phyloP scores from a whole-genome alignment of 2,329 filamentous ascomycete species.

The Colletotrichum camelliae region DNA sequence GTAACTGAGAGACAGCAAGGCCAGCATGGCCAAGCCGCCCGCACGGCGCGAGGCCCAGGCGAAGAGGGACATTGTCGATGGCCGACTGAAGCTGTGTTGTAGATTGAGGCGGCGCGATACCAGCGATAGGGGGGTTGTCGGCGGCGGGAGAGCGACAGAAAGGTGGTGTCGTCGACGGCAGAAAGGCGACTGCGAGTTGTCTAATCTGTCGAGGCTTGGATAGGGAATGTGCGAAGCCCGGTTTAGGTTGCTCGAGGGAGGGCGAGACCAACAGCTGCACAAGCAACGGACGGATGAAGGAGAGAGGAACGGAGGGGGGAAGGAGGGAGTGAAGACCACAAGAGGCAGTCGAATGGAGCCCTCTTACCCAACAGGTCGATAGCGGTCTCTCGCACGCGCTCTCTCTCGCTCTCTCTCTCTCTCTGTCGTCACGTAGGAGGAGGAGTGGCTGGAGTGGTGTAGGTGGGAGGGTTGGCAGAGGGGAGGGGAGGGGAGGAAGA shows the following conservation, averaged over 20 bases:
- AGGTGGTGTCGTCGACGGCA: background rate
- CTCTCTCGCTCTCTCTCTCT: background rate
- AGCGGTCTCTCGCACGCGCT: background rate
- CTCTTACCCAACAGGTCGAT: conserved; percentile 9
- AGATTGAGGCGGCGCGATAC: background rate
- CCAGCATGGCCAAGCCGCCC: conserved; percentile 61
- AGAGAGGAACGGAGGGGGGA: conserved; percentile 17
- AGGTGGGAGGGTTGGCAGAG: conserved; percentile 19
- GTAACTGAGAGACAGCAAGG: conserved; percentile 54
- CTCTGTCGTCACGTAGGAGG: background rate
- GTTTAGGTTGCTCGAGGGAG: conserved; percentile 9
- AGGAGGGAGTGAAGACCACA: conserved; percentile 4
- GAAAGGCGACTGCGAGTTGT: background rate
- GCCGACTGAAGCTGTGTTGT: background rate
- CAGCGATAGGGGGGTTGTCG: background rate
- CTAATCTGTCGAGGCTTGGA: conserved; percentile 1
- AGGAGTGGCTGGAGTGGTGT: conserved; percentile 11
- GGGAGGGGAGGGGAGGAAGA: conserved; percentile 21
- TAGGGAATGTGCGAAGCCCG: conserved; percentile 1
- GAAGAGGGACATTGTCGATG: conserved; percentile 55
- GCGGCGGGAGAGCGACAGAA: background rate
- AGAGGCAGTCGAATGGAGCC: conserved; percentile 6
- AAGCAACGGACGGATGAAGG: background rate
- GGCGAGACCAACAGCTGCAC: conserved; percentile 12
- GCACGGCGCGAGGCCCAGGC: conserved; percentile 58